Evolutionary conservation across 371 early-diverging fungal species (phyloP).

Genomic region (Rhizopus microsporus): DNA sequence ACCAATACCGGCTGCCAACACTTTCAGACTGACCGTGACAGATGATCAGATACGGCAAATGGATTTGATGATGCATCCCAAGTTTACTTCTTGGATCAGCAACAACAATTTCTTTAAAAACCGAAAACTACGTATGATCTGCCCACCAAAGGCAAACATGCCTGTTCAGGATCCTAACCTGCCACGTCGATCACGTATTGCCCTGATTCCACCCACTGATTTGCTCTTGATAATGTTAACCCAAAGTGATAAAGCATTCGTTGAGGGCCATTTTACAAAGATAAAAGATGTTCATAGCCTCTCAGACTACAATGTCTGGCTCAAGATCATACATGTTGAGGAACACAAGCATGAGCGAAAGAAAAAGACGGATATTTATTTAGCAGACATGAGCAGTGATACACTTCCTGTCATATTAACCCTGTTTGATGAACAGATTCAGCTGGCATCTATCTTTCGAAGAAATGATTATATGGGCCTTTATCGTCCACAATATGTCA

Average conservation of each 20-base stretch:
- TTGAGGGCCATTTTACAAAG: constrained; percentile 10
- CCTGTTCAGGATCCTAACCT: constrained; percentile 11
- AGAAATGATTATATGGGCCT: constrained; percentile 45
- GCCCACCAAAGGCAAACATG: constrained; percentile 25
- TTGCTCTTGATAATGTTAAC: constrained; percentile 33
- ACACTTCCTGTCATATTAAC: constrained; percentile 29
- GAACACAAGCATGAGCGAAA: constrained; percentile 15
- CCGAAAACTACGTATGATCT: constrained; percentile 29
- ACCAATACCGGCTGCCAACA: constrained; percentile 3
- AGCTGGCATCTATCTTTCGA: constrained; percentile 25
- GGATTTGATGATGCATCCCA: constrained; percentile 32
- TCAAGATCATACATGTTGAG: constrained; percentile 42
- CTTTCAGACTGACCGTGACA: constrained; percentile 20
- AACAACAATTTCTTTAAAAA: constrained; percentile 8
- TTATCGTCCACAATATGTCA: constrained; percentile 23
- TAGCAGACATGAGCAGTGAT: constrained; percentile 39
- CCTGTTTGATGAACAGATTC: constrained; percentile 35
- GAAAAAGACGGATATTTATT: constrained; percentile 24
- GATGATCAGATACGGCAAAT: constrained; percentile 22
- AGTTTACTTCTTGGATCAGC: constrained; percentile 24
- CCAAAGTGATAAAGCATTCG: constrained; percentile 27
- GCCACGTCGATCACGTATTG: constrained; percentile 17
- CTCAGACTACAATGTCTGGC: constrained; percentile 29
- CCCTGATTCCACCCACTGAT: constrained; percentile 37
- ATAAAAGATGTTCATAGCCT: neutral